Evolutionary conservation across 352 stramenopile species (phyloP).

Genomic region (Pythium biforme): DNA sequence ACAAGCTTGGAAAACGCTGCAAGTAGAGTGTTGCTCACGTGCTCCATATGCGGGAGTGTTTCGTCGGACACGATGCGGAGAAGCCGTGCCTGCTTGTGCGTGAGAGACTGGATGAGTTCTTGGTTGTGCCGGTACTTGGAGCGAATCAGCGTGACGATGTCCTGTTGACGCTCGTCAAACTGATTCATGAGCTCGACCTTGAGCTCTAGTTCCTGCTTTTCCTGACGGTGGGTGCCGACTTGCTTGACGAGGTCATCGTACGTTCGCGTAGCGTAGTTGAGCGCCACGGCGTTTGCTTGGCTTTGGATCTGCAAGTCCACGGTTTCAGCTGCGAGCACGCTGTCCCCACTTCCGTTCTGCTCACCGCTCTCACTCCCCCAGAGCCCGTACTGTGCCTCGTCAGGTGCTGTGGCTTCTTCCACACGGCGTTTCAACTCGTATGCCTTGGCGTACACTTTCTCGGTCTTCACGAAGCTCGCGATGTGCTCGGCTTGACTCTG

Average conservation of each 20-base stretch:
- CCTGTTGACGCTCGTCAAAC: constrained; percentile 41
- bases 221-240: constrained; percentile 24
- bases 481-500: constrained; percentile 45
- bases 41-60: constrained; percentile 4
- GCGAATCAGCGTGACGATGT: constrained; percentile 37
- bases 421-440: constrained; percentile 20
- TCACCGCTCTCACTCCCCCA: constrained; percentile 18
- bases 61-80: constrained; percentile 14
- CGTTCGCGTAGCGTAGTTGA: constrained; percentile 19
- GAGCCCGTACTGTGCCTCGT: constrained; percentile 15
- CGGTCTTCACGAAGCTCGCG: constrained; percentile 33
- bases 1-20: constrained; percentile 18
- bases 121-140: constrained; percentile 33
- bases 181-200: constrained; percentile 42
- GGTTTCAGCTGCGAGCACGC: constrained; percentile 16
- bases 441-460: constrained; percentile 32
- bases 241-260: constrained; percentile 25
- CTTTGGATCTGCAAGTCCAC: constrained; percentile 36
- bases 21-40: constrained; percentile 16
- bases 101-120: constrained; percentile 22
- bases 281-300: constrained; percentile 23
- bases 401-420: constrained; percentile 6
- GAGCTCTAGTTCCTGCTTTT: constrained; percentile 39
- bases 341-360: background rate
- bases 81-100: constrained; percentile 28